Percentiles rank a stretch among this genome's conserved stretches.
These are phyloP conservation scores for Ustilago hordei DNA, from an alignment of 1,284 basidiomycete species.

Conservation along the genomic window DNA sequence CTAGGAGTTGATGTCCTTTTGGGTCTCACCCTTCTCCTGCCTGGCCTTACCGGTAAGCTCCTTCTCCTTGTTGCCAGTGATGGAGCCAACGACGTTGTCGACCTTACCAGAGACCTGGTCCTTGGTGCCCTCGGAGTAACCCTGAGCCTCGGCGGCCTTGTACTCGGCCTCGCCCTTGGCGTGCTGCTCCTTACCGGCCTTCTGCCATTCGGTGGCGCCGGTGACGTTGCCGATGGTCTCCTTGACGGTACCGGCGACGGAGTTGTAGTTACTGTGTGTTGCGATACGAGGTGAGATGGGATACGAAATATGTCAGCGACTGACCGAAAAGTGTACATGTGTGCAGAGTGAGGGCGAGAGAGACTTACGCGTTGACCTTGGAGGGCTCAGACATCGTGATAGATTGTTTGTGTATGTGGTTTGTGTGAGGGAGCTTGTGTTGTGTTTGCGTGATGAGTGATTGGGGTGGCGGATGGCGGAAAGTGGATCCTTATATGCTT, in stretches of 20 bases:
- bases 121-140: slow-evolving; percentile 61
- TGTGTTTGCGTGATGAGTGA: slow-evolving; percentile 18
- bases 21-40: slow-evolving; percentile 55
- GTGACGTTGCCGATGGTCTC: slow-evolving; percentile 59
- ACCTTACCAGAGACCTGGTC: slow-evolving; percentile 64
- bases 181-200: slow-evolving; percentile 61
- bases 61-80: slow-evolving; percentile 62
- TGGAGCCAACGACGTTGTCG: slow-evolving; percentile 55
- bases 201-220: slow-evolving; percentile 56
- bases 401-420: slow-evolving; percentile 17
- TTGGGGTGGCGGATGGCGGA: neutral
- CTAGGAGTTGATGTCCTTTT: slow-evolving; percentile 59
- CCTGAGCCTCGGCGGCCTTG: slow-evolving; percentile 62
- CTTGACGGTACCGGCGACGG: slow-evolving; percentile 51
- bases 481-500: slow-evolving; percentile 30
- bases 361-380: slow-evolving; percentile 52
- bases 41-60: slow-evolving; percentile 55
- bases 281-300: neutral
- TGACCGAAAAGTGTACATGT: neutral
- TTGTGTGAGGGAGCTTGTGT: slow-evolving; percentile 10
- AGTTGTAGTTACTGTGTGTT: slow-evolving; percentile 50
- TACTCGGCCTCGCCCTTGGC: slow-evolving; percentile 60
- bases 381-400: slow-evolving; percentile 57
- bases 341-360: neutral
- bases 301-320: neutral